A percentile compares a stretch with the other conserved stretches of the same genome.
These are phyloP conservation scores for Alternaria gaisen DNA, from an alignment of 2,329 filamentous ascomycete genomes.

Conservation along the genomic window DNA sequence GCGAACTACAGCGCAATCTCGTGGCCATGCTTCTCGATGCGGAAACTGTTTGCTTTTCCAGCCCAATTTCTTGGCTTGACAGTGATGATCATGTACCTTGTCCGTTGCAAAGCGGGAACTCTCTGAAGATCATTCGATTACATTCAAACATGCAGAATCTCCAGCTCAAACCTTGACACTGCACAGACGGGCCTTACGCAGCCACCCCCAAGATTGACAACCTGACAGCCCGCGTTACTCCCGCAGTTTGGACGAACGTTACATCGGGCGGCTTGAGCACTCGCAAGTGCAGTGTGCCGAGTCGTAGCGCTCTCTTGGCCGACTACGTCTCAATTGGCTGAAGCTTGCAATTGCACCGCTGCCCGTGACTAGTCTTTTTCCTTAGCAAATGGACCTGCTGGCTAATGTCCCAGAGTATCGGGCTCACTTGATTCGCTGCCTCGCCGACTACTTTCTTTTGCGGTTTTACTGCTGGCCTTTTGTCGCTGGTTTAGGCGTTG, in stretches of 20 bases:
- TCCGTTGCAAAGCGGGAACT: conserved; percentile 10
- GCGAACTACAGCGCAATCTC: conserved; percentile 13
- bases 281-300: conserved; percentile 14
- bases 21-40: conserved; percentile 3
- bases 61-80: conserved; percentile 7
- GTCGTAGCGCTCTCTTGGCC: conserved; percentile 5
- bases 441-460: conserved; percentile 25
- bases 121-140: conserved; percentile 14
- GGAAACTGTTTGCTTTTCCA: conserved; percentile 8
- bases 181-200: conserved; percentile 14
- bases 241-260: conserved; percentile 21
- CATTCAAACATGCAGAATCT: conserved; percentile 13
- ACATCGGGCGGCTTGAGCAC: conserved; percentile 20
- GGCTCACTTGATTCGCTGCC: conserved; percentile 26
- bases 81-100: conserved; percentile 12
- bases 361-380: conserved; percentile 19
- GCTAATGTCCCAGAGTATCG: conserved; percentile 23
- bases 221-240: conserved; percentile 20
- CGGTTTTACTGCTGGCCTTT: conserved; percentile 7
- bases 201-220: conserved; percentile 13
- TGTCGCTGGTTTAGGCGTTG: conserved; percentile 10
- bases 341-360: conserved; percentile 22
- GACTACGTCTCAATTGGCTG: conserved; percentile 21
- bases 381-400: conserved; percentile 14
- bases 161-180: not conserved